Evolutionary conservation across 2,329 filamentous ascomycete genomes (phyloP).

Genomic region (Stagonosporopsis chrysanthemi): DNA sequence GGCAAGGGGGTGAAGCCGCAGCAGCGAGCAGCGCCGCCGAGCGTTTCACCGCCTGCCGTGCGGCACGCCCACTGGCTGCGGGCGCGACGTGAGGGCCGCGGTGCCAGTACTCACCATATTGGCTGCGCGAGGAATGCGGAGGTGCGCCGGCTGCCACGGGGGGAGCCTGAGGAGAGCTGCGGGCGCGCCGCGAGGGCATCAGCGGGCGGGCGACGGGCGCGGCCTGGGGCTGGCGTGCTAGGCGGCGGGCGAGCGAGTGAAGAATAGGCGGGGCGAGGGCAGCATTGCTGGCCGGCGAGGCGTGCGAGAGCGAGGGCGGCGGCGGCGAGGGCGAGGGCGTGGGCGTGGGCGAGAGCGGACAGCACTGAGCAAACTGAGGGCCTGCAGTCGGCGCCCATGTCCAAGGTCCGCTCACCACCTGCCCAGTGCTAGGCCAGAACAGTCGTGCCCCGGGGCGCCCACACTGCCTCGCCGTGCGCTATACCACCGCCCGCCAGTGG

Average conservation of each 20-base stretch:
- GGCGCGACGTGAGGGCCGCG: constrained; percentile 4
- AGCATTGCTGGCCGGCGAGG: constrained; percentile 17
- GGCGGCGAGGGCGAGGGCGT: neutral
- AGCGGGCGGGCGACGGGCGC: constrained; percentile 3
- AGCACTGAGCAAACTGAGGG: too few relatives aligned
- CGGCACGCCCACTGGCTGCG: constrained; percentile 12
- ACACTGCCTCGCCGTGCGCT: neutral
- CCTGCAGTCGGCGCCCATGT: too few relatives aligned
- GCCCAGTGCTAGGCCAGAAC: constrained; percentile 9
- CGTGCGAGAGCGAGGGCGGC: neutral
- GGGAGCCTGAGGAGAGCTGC: neutral
- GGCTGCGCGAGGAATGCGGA: constrained; percentile 30
- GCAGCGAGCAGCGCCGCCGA: constrained; percentile 5
- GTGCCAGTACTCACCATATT: constrained; percentile 31
- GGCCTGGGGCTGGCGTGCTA: neutral
- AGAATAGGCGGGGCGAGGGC: constrained; percentile 1
- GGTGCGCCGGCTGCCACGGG: constrained; percentile 27
- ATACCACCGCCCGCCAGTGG: too few relatives aligned
- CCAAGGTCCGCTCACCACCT: too few relatives aligned
- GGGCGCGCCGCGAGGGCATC: constrained; percentile 10
- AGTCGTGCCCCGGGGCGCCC: too few relatives aligned
- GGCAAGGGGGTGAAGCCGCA: constrained; percentile 12
- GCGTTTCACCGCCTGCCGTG: constrained; percentile 6
- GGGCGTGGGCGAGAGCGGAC: too few relatives aligned
- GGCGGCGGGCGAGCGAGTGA: constrained; percentile 10